Base-by-base conservation (phyloP, 345 rosid genomes). In the Eucalyptus pumila region DNA sequence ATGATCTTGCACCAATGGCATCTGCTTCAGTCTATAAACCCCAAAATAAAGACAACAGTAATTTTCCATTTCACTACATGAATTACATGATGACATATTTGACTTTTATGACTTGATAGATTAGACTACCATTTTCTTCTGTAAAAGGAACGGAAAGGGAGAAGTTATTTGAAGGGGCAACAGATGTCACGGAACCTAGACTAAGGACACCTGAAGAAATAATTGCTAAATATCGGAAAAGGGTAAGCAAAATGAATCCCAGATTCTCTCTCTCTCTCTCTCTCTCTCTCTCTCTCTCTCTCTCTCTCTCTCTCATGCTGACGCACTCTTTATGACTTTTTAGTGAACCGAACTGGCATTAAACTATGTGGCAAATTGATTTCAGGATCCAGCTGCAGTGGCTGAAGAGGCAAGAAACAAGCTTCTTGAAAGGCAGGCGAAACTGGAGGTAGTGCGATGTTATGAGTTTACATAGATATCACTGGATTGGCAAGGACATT, bases 121-220 rank as follows among this genome's bases (percentile, higher is more conserved):
- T 89, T 91, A 60, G 87, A 92, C 86, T 81, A 34, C 52, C 88
- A 65, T 87, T 89, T 89, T 69, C 49, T 65, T 91, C 92, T 93
- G 98, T 91, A 86, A 94, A 94, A 91, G 88, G 48, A 50, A 62
- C 56, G 50, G 90, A 92, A 90, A 90, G 90, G 21, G 95, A 96
- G 50, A 94, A 87, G 89, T 90, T 96, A 88, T 96, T 97, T 8
- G 97, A 95, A 89, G 97, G 97, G 87, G 95, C 94, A 54, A 90
- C 93, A 67, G 87, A 91, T 76, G 94, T 92, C 90, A 60, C 92
- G 86, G 94, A 93, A 86, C 99, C 99, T 34, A 92, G 85, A 92
- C 86, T 89, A 17, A 95, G 97, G 94, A 93, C 99, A 83, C 93
- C 94, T 11, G 97, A 95, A 85, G 99, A 97, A 94, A 97, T 97